Conservation (phyloP, 179 eudicot genomes). For the Drosera spatulata region DNA sequence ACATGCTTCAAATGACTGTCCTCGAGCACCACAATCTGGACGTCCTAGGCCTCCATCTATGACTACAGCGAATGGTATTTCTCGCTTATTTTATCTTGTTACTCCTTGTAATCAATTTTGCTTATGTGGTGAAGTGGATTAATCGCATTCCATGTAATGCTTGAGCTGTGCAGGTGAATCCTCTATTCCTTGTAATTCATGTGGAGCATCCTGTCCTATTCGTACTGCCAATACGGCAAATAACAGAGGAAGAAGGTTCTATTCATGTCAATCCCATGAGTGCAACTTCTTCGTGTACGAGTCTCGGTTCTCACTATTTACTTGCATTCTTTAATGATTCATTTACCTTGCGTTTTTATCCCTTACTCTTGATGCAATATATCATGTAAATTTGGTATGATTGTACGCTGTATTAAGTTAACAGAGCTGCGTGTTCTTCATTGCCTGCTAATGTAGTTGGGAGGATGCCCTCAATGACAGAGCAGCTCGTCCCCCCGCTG, state of each 20-base stretch:
- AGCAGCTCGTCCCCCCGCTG: constrained; percentile 17
- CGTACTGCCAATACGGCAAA: constrained; percentile 81
- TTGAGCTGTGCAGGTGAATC: constrained; percentile 40
- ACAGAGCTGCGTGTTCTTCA: neutral
- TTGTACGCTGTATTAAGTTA: neutral
- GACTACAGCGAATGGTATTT: constrained; percentile 37
- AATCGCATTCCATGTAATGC: neutral
- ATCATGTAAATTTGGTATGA: neutral
- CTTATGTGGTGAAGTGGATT: too few relatives aligned
- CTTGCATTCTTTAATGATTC: neutral
- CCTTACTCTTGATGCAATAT: neutral
- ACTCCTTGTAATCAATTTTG: too few relatives aligned
- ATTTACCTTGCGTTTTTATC: neutral
- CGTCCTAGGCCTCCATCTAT: constrained; percentile 33
- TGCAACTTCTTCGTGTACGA: constrained; percentile 91
- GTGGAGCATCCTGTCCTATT: constrained; percentile 48
- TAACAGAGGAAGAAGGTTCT: constrained; percentile 88
- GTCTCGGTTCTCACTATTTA: constrained; percentile 8
- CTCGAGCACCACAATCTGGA: constrained; percentile 42
- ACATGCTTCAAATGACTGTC: constrained; percentile 54
- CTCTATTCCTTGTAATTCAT: constrained; percentile 51
- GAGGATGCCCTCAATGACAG: constrained; percentile 36
- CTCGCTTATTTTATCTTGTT: neutral
- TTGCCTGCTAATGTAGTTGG: constrained; percentile 33
- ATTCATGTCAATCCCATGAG: constrained; percentile 61